Percentiles rank a stretch among this genome's conserved stretches.
phyloP scores from a whole-genome alignment of 1,284 basidiomycete species.

The Puccinia novopanici region DNA sequence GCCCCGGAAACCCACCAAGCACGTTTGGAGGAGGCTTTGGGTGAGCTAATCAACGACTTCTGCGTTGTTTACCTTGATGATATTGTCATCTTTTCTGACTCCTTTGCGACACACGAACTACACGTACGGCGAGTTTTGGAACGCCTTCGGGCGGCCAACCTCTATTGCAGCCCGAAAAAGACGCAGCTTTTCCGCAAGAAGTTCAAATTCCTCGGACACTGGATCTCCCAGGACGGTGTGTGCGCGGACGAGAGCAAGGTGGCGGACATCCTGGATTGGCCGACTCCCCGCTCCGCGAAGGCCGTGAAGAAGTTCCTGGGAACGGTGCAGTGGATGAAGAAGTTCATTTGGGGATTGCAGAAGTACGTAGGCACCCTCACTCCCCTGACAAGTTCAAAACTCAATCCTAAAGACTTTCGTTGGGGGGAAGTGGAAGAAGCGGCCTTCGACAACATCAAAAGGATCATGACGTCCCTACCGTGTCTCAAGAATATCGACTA shows the following conservation, averaged over 20 bases:
- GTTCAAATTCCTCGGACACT: not conserved
- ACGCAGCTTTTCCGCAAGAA: too few relatives aligned
- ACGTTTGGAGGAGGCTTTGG: not conserved
- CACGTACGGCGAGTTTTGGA: not conserved
- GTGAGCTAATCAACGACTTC: not conserved
- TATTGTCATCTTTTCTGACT: not conserved
- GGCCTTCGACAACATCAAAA: constrained; percentile 8
- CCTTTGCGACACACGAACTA: too few relatives aligned
- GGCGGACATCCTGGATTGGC: constrained; percentile 57
- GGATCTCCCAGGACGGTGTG: too few relatives aligned
- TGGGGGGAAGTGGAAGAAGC: not conserved
- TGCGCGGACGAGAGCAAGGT: constrained; percentile 41
- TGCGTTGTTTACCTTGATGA: not conserved
- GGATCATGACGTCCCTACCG: constrained; percentile 50
- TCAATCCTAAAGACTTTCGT: not conserved
- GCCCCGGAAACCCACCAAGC: not conserved
- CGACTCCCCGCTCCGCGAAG: too few relatives aligned
- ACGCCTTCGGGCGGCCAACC: not conserved
- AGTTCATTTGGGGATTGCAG: too few relatives aligned
- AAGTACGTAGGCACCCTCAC: too few relatives aligned
- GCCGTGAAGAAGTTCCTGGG: too few relatives aligned
- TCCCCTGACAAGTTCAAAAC: constrained; percentile 4
- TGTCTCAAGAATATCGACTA: constrained; percentile 59
- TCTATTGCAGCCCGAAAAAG: not conserved
- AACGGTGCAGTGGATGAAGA: too few relatives aligned